phyloP scores from a whole-genome alignment of 148 eudicot genomes.

The Amaranthus hypochondriacus region DNA sequence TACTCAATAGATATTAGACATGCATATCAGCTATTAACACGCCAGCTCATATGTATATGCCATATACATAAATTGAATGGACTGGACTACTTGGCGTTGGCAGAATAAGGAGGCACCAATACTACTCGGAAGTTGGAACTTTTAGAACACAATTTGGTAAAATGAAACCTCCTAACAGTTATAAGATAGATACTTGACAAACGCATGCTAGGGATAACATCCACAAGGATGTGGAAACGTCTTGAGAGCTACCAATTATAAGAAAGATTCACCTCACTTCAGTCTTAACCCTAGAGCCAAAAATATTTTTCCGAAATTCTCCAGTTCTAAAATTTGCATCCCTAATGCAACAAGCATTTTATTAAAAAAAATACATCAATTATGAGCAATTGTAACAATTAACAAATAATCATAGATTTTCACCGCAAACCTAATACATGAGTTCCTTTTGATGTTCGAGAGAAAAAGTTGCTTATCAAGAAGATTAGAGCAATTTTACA shows the following conservation, averaged over 20 bases:
- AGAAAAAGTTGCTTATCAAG: background rate
- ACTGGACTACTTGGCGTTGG: background rate
- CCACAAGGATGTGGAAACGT: background rate
- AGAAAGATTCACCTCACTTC: background rate
- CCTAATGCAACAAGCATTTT: background rate
- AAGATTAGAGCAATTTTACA: background rate
- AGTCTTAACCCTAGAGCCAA: background rate
- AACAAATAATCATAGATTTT: background rate
- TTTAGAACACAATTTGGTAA: background rate
- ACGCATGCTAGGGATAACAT: background rate
- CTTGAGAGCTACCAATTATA: background rate
- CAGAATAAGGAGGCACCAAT: background rate
- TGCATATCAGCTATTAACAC: background rate
- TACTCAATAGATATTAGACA: background rate
- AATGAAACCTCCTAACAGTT: no score
- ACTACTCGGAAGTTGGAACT: slow-evolving; percentile 3
- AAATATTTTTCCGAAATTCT: background rate
- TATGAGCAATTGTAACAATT: background rate
- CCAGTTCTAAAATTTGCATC: background rate
- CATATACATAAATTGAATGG: background rate
- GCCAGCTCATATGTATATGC: background rate
- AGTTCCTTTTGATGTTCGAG: background rate
- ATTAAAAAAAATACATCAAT: background rate
- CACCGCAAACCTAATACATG: background rate
- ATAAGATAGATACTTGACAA: background rate